Conservation (phyloP, 164 flowering plant species). For the Pachysandra terminalis region DNA sequence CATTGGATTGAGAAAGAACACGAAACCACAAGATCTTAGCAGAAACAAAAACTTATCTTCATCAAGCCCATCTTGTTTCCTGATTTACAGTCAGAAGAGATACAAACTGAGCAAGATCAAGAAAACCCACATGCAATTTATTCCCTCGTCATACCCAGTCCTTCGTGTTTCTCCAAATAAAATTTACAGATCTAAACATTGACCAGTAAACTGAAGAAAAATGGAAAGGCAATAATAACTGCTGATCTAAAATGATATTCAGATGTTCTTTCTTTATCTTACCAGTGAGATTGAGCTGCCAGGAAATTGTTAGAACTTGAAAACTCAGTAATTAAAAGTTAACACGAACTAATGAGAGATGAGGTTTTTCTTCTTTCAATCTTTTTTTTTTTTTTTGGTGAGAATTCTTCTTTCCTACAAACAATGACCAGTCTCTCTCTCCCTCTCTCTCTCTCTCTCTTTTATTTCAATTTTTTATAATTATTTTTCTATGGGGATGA, state of each 20-base stretch:
- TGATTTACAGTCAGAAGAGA: background rate
- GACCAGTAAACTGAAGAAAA: background rate
- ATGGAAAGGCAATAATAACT: background rate
- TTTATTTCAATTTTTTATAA: no score
- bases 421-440: background rate
- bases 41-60: slow-evolving; percentile 16
- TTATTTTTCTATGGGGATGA: no score
- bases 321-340: background rate
- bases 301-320: background rate
- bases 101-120: background rate
- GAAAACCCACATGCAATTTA: slow-evolving; percentile 11
- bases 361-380: background rate
- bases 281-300: background rate
- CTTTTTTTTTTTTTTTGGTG: no score
- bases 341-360: background rate
- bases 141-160: background rate
- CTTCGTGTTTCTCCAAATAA: background rate
- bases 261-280: background rate
- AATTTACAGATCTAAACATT: slow-evolving; percentile 20
- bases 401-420: no score
- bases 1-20: no score
- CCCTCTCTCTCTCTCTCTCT: no score
- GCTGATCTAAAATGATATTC: slow-evolving; percentile 1
- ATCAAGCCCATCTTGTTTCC: slow-evolving; percentile 4
- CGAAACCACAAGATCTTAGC: background rate